A percentile compares a stretch with the other conserved stretches of the same genome.
phyloP scores from a whole-genome alignment of 2,329 filamentous ascomycete species.

The Neonectria coccinea region DNA sequence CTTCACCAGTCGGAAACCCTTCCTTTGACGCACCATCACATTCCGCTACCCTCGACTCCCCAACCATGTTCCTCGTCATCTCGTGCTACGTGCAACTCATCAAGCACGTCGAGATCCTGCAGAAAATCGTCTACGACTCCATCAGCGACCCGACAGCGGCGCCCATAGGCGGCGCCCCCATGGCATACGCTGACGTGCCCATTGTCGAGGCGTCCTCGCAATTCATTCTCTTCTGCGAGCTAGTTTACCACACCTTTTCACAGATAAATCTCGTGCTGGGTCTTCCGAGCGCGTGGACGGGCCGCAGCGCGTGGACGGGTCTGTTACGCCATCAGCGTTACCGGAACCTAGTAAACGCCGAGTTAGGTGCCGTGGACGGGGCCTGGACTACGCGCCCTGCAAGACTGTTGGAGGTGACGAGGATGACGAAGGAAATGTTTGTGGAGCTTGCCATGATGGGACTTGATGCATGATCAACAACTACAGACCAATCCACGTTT shows the following conservation, averaged over 20 bases:
- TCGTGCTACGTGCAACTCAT: slow-evolving; percentile 48
- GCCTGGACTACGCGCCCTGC: slow-evolving; percentile 40
- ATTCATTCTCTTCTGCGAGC: slow-evolving; percentile 45
- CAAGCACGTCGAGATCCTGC: slow-evolving; percentile 41
- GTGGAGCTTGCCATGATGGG: slow-evolving; percentile 42
- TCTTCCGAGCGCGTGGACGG: slow-evolving; percentile 38
- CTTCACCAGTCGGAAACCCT: slow-evolving; percentile 1
- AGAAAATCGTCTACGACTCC: slow-evolving; percentile 37
- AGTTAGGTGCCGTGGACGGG: slow-evolving; percentile 42
- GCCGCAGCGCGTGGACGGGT: slow-evolving; percentile 43
- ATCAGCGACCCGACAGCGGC: slow-evolving; percentile 28
- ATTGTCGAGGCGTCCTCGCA: slow-evolving; percentile 44
- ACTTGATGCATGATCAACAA: slow-evolving; percentile 14
- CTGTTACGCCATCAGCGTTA: slow-evolving; percentile 36
- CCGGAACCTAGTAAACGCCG: slow-evolving; percentile 42
- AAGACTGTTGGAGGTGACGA: slow-evolving; percentile 37
- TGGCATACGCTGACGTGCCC: slow-evolving; percentile 42
- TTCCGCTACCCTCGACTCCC: slow-evolving; percentile 37
- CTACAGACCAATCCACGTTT: too few relatives aligned
- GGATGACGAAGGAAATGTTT: slow-evolving; percentile 36
- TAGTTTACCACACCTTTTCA: slow-evolving; percentile 41
- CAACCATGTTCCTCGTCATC: slow-evolving; percentile 46
- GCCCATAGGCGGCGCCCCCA: slow-evolving; percentile 33
- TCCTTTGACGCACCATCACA: neutral
- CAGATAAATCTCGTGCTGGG: slow-evolving; percentile 46